Evolutionary conservation across 805 yeast species (phyloP).

Genomic region (Candida tallmaniae): DNA sequence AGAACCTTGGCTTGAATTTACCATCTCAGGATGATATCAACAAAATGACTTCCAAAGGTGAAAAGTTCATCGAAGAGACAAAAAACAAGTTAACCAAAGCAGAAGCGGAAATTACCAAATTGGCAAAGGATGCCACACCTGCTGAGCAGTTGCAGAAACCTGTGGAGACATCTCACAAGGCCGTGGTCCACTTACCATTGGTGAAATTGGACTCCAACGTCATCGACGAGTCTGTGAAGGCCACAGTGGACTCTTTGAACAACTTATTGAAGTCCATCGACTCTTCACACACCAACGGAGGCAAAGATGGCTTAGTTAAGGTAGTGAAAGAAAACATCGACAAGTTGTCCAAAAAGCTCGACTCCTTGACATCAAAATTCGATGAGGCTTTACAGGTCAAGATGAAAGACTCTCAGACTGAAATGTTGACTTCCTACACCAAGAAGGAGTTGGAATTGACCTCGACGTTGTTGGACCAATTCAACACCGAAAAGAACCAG

Average conservation of each 20-base stretch:
- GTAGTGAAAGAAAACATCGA: conserved; percentile 29
- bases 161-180: conserved; percentile 30
- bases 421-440: conserved; percentile 35
- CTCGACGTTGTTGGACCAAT: conserved; percentile 55
- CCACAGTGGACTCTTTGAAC: conserved; percentile 36
- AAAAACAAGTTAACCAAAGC: conserved; percentile 23
- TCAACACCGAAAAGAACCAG: conserved; percentile 55
- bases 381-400: conserved; percentile 33
- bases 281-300: conserved; percentile 16
- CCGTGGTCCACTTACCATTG: conserved; percentile 29
- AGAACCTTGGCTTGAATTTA: conserved; percentile 17
- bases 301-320: conserved; percentile 26
- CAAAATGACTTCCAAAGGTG: conserved; percentile 30
- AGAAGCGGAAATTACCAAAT: not conserved
- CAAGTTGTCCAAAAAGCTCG: conserved; percentile 27
- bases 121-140: conserved; percentile 22
- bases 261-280: conserved; percentile 33
- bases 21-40: conserved; percentile 31
- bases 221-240: conserved; percentile 30
- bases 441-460: conserved; percentile 54
- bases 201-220: conserved; percentile 22
- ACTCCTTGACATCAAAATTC: conserved; percentile 28
- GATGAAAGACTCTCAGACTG: conserved; percentile 35
- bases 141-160: conserved; percentile 40
- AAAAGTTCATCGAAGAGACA: conserved; percentile 31